Evolutionary conservation across 1,139 yeast genomes (phyloP).

Genomic region (Blastobotrys proliferans): DNA sequence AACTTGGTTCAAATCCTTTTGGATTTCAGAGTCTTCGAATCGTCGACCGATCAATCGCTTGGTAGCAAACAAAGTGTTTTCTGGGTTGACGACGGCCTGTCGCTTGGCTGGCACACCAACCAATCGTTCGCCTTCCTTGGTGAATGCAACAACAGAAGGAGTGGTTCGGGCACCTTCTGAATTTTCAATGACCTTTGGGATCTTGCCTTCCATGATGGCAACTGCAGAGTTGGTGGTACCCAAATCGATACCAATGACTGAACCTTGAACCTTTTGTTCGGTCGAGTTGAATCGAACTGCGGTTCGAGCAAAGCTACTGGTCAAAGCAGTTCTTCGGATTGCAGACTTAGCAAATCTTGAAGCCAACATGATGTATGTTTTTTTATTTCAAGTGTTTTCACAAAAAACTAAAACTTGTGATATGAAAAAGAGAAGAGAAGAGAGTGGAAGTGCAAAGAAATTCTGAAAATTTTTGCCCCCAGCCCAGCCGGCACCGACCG

Average conservation of each 20-base stretch:
- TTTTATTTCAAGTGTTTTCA: too few species aligned
- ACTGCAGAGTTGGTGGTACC: constrained; percentile 99
- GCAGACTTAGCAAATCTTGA: constrained; percentile 34
- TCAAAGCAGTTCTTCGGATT: constrained; percentile 19
- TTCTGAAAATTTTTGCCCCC: too few species aligned
- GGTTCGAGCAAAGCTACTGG: constrained; percentile 12
- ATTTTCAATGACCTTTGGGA: constrained; percentile 95
- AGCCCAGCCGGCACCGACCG: background rate
- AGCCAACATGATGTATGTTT: constrained; percentile 29
- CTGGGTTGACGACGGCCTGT: constrained; percentile 98
- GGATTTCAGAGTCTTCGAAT: constrained; percentile 93
- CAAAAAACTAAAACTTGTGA: too few species aligned
- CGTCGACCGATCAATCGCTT: constrained; percentile 98
- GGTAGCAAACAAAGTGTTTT: constrained; percentile 95
- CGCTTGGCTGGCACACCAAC: constrained; percentile 99
- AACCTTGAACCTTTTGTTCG: constrained; percentile 40
- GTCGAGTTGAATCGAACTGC: constrained; percentile 35
- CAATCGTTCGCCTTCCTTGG: constrained; percentile 90
- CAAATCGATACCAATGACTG: constrained; percentile 96
- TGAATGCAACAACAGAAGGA: constrained; percentile 97
- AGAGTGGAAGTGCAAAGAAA: background rate
- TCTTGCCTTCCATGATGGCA: constrained; percentile 95
- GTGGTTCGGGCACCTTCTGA: constrained; percentile 99
- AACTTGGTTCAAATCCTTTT: constrained; percentile 92
- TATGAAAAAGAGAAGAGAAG: constrained; percentile 5